Evolutionary conservation across 2,329 filamentous ascomycete species (phyloP), one percentile per base, ranked within the genome.

Genomic region (Arthroderma sp.): DNA sequence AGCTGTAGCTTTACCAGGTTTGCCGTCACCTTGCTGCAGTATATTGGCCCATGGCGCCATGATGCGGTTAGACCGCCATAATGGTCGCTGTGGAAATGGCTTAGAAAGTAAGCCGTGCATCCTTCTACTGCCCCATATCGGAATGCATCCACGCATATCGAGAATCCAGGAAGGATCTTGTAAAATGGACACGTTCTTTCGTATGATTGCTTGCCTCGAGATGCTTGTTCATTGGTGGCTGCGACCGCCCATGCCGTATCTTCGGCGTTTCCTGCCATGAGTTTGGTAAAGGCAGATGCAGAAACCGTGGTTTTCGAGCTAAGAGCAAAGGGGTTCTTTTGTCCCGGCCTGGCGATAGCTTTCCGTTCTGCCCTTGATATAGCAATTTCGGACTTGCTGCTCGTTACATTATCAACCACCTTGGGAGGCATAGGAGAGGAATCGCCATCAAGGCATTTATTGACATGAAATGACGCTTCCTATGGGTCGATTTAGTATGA

Each of bases 71-170:
- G 68, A 2, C 91, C 91, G 31, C 95, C 80, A 56, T 98, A 98
- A 60, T 98, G 91, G 59, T 98, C 91, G 56, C 87, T 95, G 63
- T 98, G 91, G 54, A 96, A 98, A 59, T 98, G 91, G 55, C 88
- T 95, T 7, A 98, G 73, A 54, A 98, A 98, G 60, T 98, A 98
- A 1, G 89, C 91, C 44, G 84, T 82, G 61, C 88, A 94, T 0
- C 86, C 88, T 58, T 93, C 75, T 0, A 98, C 86, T 3, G 88
- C 86, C 2, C 91, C 91, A 57, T 96, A 98, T 15, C 89, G 80
- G 58, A 98, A 94, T 0, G 91, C 91, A 63, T 98, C 91, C 0
- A 98, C 91, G 47, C 86, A 93, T 43, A 96, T 93, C 51, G 75
- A 86, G 56, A 95, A 83, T 0, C 86, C 87, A 0, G 89, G 88